Evolutionary conservation across 768 basidiomycete genomes (phyloP).

Genomic region (Lentinula sp.): DNA sequence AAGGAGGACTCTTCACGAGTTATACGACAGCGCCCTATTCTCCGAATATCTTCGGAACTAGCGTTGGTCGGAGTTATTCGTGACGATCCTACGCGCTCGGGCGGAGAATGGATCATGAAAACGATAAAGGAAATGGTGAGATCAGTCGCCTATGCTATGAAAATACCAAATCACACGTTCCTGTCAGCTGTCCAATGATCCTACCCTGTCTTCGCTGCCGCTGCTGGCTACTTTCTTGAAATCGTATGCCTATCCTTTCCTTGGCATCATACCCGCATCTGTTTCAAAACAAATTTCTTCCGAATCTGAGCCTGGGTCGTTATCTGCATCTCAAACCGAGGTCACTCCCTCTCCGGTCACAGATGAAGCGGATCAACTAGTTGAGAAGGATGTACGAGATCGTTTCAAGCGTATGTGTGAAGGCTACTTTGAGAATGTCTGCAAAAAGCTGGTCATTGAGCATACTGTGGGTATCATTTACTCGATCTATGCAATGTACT

Average conservation of each 20-base stretch:
- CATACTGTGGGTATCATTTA: conserved; percentile 58
- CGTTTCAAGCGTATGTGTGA: conserved; percentile 91
- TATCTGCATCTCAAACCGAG: conserved; percentile 33
- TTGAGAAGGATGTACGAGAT: conserved; percentile 76
- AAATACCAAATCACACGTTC: conserved; percentile 8
- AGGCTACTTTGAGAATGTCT: conserved; percentile 86
- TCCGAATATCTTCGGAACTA: conserved; percentile 86
- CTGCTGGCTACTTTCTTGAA: conserved; percentile 90
- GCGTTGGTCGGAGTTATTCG: conserved; percentile 82
- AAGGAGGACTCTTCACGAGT: conserved; percentile 85
- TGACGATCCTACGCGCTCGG: conserved; percentile 64
- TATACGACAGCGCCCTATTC: conserved; percentile 73
- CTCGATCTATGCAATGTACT: neutral
- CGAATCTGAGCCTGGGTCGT: conserved; percentile 47
- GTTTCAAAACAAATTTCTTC: conserved; percentile 53
- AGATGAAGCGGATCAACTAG: conserved; percentile 30
- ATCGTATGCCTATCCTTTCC: conserved; percentile 81
- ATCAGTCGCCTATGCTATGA: conserved; percentile 5
- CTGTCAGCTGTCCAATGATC: conserved; percentile 78
- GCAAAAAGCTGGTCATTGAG: conserved; percentile 87
- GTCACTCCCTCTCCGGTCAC: conserved; percentile 19
- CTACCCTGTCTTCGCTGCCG: conserved; percentile 80
- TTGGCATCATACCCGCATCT: conserved; percentile 61
- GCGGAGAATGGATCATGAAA: conserved; percentile 89
- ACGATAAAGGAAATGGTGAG: conserved; percentile 77